These are phyloP conservation scores for Metschnikowia reukaufii DNA, from an alignment of 805 yeast species.

Conservation along the genomic window DNA sequence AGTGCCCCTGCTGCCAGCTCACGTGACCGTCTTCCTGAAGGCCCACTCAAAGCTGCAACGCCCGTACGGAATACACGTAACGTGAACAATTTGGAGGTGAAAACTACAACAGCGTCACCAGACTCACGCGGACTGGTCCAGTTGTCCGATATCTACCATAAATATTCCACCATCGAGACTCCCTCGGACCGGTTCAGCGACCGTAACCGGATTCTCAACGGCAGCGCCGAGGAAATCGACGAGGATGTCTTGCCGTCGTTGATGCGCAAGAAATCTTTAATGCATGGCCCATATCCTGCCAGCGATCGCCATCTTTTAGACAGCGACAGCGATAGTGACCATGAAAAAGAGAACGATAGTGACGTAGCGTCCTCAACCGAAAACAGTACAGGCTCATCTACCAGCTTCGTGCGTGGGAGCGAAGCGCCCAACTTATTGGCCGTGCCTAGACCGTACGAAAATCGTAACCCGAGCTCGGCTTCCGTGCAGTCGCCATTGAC, in stretches of 20 bases:
- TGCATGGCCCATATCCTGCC: slow-evolving; percentile 34
- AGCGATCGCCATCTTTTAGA: slow-evolving; percentile 37
- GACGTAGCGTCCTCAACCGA: too few relatives aligned
- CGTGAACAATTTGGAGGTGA: slow-evolving; percentile 31
- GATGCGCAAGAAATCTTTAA: slow-evolving; percentile 30
- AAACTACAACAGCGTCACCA: not conserved
- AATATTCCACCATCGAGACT: slow-evolving; percentile 38
- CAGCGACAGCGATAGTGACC: slow-evolving; percentile 26
- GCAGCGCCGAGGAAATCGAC: slow-evolving; percentile 33
- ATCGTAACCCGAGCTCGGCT: slow-evolving; percentile 35
- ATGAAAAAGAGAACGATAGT: not conserved
- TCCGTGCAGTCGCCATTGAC: slow-evolving; percentile 45
- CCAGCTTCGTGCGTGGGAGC: slow-evolving; percentile 1
- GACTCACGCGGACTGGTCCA: slow-evolving; percentile 36
- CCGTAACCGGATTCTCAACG: slow-evolving; percentile 38
- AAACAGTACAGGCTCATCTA: not conserved
- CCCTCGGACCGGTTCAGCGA: slow-evolving; percentile 43
- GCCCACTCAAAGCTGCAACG: not conserved
- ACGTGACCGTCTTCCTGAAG: not conserved
- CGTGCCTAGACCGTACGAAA: slow-evolving; percentile 26
- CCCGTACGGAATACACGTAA: slow-evolving; percentile 14
- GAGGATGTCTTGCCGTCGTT: slow-evolving; percentile 37
- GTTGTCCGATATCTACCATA: slow-evolving; percentile 44
- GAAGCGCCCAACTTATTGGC: slow-evolving; percentile 18
- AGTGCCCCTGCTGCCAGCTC: not conserved